Base-by-base conservation (phyloP, 192 early-diverging fungal species). In the Backusella australiensis region DNA sequence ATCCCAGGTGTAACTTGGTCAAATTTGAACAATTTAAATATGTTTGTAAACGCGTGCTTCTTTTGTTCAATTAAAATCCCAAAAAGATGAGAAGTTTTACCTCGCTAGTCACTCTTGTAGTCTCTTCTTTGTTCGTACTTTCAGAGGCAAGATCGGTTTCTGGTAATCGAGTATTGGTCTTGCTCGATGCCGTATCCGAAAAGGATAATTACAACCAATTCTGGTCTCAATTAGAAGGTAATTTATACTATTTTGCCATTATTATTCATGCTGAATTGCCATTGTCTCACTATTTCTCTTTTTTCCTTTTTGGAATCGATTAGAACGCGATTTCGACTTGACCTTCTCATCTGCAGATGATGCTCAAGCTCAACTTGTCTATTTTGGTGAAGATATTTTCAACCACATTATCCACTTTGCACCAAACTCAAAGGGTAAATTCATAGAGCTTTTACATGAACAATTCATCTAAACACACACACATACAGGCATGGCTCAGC, bases 341-440 rank as follows among this genome's bases (percentile, higher is more conserved):
- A 83, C 81, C 19, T 87, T 85, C 42, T 88, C 84, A 65, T 84
- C 77, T 19, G 89, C 90, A 15, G 74, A 82, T 36, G 91, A 91
- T 74, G 70, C 80, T 23, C 78, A 87, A 2, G 75, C 90, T 3
- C 74, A 76, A 8, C 80, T 97, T 65, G 85, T 89, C 73, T 78
- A 84, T 15, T 86, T 86, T 70, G 94, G 86, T 41, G 87, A 89
- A 80, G 88, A 89, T 34, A 79, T 75, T 26, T 97, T 88, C 81
- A 93, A 97, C 81, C 95, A 99, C 67, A 84, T 95, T 35, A 79
- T 96, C 23, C 82, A 96, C 35, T 87, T 99, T 78, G 86, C 95
- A 21, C 95, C 94, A n/a, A 86, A 86, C 14, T 86, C 90, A 39
- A 77, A 83, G 71, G 85, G 92, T 91, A 85, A 82, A 80, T 82